Evolutionary conservation across 495 filamentous ascomycete genomes (phyloP).

Genomic region (Zalerion maritima): DNA sequence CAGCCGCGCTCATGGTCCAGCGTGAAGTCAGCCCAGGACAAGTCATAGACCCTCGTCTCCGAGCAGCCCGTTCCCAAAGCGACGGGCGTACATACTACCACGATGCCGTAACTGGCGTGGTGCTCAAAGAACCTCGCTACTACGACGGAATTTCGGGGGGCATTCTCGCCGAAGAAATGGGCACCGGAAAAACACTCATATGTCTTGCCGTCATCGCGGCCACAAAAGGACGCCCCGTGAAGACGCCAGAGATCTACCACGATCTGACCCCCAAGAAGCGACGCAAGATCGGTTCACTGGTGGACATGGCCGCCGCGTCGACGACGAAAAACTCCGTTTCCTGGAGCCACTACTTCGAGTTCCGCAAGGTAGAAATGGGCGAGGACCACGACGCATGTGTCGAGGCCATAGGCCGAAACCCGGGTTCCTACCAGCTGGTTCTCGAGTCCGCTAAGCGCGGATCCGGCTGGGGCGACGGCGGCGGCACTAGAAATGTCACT

Average conservation of each 20-base stretch:
- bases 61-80: constrained; percentile 37
- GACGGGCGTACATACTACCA: constrained; percentile 58
- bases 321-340: constrained; percentile 50
- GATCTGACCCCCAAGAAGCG: constrained; percentile 5
- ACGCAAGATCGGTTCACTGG: constrained; percentile 13
- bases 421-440: constrained; percentile 41
- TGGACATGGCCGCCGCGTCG: constrained; percentile 58
- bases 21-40: constrained; percentile 52
- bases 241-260: constrained; percentile 34
- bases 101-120: constrained; percentile 45
- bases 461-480: no score
- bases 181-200: constrained; percentile 78
- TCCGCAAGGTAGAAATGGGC: constrained; percentile 13
- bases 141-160: constrained; percentile 71
- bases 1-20: constrained; percentile 75
- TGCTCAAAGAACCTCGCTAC: constrained; percentile 45
- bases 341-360: constrained; percentile 48
- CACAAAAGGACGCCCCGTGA: constrained; percentile 53
- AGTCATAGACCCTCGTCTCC: constrained; percentile 61
- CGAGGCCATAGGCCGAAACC: constrained; percentile 37
- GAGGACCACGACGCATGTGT: constrained; percentile 35
- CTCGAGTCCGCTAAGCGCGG: no score
- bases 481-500: no score
- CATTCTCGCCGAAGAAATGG: constrained; percentile 58
- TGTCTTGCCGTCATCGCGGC: constrained; percentile 72